Evolutionary conservation across 768 basidiomycete species (phyloP).

Genomic region (Exidia glandulosa): DNA sequence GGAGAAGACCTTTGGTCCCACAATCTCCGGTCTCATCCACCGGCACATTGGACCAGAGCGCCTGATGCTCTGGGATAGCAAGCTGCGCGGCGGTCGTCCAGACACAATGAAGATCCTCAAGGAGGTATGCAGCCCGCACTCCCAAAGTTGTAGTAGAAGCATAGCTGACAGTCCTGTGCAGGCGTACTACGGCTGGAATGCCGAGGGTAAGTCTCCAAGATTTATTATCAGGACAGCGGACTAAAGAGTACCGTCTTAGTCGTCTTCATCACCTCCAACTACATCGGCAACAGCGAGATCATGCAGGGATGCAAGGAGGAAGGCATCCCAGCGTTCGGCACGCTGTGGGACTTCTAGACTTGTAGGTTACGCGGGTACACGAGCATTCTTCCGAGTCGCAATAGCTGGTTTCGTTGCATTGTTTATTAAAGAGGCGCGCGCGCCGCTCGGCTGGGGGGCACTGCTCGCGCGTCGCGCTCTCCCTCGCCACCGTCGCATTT

Average conservation of each 20-base stretch:
- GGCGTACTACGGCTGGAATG: constrained; percentile 54
- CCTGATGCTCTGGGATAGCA: constrained; percentile 68
- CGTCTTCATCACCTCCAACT: constrained; percentile 80
- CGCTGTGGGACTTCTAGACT: constrained; percentile 20
- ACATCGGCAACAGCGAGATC: constrained; percentile 64
- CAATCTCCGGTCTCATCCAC: constrained; percentile 62
- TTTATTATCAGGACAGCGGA: neutral
- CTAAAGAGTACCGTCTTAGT: constrained; percentile 27
- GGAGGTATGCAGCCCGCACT: constrained; percentile 21
- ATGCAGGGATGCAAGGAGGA: constrained; percentile 67
- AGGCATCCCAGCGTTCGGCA: constrained; percentile 45
- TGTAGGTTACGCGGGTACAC: neutral
- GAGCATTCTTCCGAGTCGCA: neutral
- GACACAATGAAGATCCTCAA: constrained; percentile 68
- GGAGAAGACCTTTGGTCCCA: constrained; percentile 76
- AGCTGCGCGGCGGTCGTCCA: constrained; percentile 56
- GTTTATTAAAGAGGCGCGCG: neutral
- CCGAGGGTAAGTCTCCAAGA: constrained; percentile 38
- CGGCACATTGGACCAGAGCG: constrained; percentile 65
- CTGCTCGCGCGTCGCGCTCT: neutral
- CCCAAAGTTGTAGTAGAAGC: neutral
- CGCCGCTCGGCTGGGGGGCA: neutral
- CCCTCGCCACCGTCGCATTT: neutral
- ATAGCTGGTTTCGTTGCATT: neutral
- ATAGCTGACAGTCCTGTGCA: neutral